A percentile compares a stretch with the other conserved stretches of the same genome.
Conservation (phyloP, 768 basidiomycete genomes). For the Tricholoma sp. region DNA sequence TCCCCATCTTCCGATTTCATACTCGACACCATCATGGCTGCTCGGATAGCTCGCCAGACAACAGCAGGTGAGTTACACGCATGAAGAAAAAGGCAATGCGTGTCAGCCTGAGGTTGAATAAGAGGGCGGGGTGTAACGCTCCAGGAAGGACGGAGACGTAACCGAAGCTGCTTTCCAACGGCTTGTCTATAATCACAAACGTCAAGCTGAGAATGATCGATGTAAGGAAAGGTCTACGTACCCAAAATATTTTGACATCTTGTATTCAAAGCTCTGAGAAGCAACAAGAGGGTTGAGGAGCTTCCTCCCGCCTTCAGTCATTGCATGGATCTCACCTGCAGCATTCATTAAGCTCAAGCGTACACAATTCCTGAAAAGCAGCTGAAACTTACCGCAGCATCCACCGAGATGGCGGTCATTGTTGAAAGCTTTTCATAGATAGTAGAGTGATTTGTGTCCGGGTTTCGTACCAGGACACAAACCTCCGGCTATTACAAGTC, state of each 20-base stretch:
- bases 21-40: too few relatives aligned
- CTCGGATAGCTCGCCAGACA: too few relatives aligned
- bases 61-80: too few relatives aligned
- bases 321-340: conserved; percentile 82
- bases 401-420: conserved; percentile 75
- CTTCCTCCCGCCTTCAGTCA: conserved; percentile 93
- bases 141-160: too few relatives aligned
- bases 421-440: conserved; percentile 91
- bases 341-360: background rate
- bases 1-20: too few relatives aligned
- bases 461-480: conserved; percentile 93
- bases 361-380: background rate
- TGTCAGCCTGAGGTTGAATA: too few relatives aligned
- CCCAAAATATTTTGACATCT: conserved; percentile 97
- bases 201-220: background rate
- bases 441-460: conserved; percentile 92
- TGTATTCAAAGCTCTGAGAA: conserved; percentile 97
- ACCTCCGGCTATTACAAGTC: conserved; percentile 68
- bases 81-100: too few relatives aligned
- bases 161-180: too few relatives aligned
- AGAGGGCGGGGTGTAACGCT: too few relatives aligned
- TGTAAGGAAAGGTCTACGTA: conserved; percentile 20
- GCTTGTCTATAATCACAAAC: too few relatives aligned
- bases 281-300: conserved; percentile 90
- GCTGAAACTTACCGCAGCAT: too few relatives aligned